A percentile compares a stretch with the other conserved stretches of the same genome.
Conservation (phyloP, 441 rosid species). For the Aleurites moluccanus region DNA sequence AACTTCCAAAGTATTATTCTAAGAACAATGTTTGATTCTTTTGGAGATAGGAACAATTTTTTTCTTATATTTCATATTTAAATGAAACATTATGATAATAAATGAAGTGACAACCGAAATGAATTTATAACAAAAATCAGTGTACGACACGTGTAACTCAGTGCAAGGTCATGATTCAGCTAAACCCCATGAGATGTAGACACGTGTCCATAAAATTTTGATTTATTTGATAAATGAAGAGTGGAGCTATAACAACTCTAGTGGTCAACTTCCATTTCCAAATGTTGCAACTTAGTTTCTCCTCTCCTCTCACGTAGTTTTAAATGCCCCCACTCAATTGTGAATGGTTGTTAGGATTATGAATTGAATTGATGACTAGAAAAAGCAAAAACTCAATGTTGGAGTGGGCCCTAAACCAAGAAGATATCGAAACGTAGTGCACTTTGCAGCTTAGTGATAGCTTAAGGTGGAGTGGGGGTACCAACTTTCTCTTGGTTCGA, state of each 20-base stretch:
- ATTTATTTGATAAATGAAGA: not conserved
- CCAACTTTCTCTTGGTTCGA: not conserved
- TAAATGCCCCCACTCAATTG: too few species aligned
- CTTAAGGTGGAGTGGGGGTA: not conserved
- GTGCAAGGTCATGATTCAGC: not conserved
- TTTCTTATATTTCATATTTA: too few species aligned
- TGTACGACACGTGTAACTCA: conserved; percentile 21
- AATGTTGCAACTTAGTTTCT: too few species aligned
- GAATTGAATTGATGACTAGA: not conserved
- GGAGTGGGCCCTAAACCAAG: not conserved
- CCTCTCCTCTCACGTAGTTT: too few species aligned
- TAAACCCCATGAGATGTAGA: not conserved
- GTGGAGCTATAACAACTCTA: too few species aligned
- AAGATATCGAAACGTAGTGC: conserved; percentile 8
- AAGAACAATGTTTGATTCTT: too few species aligned
- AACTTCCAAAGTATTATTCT: too few species aligned
- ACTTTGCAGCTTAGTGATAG: too few species aligned
- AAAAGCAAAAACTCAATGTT: not conserved
- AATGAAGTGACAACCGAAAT: too few species aligned
- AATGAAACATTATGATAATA: too few species aligned
- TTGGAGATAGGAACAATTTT: too few species aligned
- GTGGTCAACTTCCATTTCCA: too few species aligned
- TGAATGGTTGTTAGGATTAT: not conserved
- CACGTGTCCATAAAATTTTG: conserved; percentile 14
- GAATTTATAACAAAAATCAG: not conserved